Conservation (phyloP, 805 yeast genomes). For the Starmerella stigmatis region DNA sequence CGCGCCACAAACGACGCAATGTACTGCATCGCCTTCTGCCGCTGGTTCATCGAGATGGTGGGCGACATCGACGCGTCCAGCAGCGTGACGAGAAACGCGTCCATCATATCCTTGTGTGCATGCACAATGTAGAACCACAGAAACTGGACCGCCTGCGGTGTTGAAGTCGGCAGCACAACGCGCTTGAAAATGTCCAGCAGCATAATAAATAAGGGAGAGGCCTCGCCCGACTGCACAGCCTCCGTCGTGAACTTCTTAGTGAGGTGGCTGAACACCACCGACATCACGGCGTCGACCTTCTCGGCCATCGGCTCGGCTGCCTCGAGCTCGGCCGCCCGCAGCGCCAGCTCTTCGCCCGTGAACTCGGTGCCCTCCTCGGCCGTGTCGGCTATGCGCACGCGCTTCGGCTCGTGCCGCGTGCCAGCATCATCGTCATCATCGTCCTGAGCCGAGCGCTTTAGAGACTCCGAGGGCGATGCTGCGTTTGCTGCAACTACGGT, state of each 20-base stretch:
- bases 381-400: not conserved
- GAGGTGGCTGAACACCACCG: conserved; percentile 45
- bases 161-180: conserved; percentile 82
- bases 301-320: conserved; percentile 41
- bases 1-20: conserved; percentile 83
- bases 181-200: conserved; percentile 67
- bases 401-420: conserved; percentile 1
- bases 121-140: conserved; percentile 73
- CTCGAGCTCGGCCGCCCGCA: conserved; percentile 34
- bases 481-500: conserved; percentile 20
- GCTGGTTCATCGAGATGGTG: conserved; percentile 55
- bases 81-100: conserved; percentile 68
- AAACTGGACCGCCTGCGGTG: conserved; percentile 80
- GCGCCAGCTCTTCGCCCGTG: conserved; percentile 28
- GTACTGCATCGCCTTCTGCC: conserved; percentile 86
- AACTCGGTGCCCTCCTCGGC: conserved; percentile 28
- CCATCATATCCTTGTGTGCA: conserved; percentile 69
- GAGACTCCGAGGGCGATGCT: too few species aligned
- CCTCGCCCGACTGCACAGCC: conserved; percentile 48
- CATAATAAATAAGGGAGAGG: conserved; percentile 59
- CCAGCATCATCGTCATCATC: too few species aligned
- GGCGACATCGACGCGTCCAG: conserved; percentile 74
- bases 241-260: conserved; percentile 41
- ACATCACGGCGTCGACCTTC: conserved; percentile 64
- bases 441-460: conserved; percentile 27